Evolutionary conservation across 257 asterid genomes (phyloP).

Genomic region (Gardenia jasminoides): DNA sequence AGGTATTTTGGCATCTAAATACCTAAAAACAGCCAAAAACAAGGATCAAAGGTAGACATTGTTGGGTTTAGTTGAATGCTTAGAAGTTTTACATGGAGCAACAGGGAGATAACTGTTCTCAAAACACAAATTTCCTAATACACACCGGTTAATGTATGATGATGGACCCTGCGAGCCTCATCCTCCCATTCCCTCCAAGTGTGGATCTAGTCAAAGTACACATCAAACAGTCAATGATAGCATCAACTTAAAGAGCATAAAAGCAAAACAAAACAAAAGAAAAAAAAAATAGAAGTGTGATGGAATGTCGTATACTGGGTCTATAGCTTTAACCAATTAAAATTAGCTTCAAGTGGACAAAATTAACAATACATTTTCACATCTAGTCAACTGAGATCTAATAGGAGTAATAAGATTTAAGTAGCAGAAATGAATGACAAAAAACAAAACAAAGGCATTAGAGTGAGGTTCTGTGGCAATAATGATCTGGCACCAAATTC

Average conservation of each 20-base stretch:
- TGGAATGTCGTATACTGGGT: neutral
- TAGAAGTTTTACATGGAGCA: neutral
- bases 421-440: neutral
- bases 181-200: conserved; percentile 97
- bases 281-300: neutral
- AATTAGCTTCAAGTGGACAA: neutral
- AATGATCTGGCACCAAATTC: neutral
- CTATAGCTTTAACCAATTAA: neutral
- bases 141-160: conserved; percentile 65
- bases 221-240: conserved; percentile 15
- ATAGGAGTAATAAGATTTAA: neutral
- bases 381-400: neutral
- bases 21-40: neutral
- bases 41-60: neutral
- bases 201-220: conserved; percentile 58
- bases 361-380: neutral
- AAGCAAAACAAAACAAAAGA: neutral
- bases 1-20: neutral
- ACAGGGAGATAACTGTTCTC: too few species aligned
- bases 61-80: too few species aligned
- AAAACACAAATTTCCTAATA: conserved; percentile 11
- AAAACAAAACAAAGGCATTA: neutral
- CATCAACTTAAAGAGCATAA: conserved; percentile 7
- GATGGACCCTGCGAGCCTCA: conserved; percentile 80
- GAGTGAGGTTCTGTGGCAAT: neutral